These are phyloP conservation scores for Porpolomopsis calyptriformis DNA, from an alignment of 768 basidiomycete genomes.

Conservation along the genomic window DNA sequence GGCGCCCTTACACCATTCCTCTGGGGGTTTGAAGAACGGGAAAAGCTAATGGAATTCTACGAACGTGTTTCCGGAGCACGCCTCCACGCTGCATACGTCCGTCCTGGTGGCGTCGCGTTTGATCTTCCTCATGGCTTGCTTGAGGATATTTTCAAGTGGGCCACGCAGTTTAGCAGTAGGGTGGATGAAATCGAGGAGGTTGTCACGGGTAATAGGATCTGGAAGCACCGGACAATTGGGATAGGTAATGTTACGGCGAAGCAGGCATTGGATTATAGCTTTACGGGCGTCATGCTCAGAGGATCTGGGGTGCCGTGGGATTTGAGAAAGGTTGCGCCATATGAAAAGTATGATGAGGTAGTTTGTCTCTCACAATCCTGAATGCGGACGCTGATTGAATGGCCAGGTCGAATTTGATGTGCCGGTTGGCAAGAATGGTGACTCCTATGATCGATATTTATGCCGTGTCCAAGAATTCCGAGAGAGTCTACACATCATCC, in stretches of 20 bases:
- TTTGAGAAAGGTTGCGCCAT: constrained; percentile 80
- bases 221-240: constrained; percentile 90
- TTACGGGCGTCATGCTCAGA: constrained; percentile 94
- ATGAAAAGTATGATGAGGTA: constrained; percentile 94
- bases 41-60: constrained; percentile 99
- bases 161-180: constrained; percentile 82
- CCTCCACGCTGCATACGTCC: constrained; percentile 94
- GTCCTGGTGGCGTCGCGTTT: constrained; percentile 95
- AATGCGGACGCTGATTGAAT: neutral
- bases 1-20: constrained; percentile 97
- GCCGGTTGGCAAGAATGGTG: constrained; percentile 93
- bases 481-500: constrained; percentile 83
- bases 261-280: constrained; percentile 83
- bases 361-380: neutral
- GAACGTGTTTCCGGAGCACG: constrained; percentile 98
- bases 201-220: constrained; percentile 94
- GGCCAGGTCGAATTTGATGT: constrained; percentile 88
- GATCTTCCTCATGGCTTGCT: constrained; percentile 98
- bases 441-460: constrained; percentile 96
- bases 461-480: constrained; percentile 98
- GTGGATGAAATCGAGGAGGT: constrained; percentile 98
- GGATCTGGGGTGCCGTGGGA: constrained; percentile 96
- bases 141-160: constrained; percentile 97
- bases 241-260: constrained; percentile 87
- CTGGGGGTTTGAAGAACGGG: constrained; percentile 99